Evolutionary conservation across 1,139 yeast genomes (phyloP).

Genomic region (Candida freyschussii): DNA sequence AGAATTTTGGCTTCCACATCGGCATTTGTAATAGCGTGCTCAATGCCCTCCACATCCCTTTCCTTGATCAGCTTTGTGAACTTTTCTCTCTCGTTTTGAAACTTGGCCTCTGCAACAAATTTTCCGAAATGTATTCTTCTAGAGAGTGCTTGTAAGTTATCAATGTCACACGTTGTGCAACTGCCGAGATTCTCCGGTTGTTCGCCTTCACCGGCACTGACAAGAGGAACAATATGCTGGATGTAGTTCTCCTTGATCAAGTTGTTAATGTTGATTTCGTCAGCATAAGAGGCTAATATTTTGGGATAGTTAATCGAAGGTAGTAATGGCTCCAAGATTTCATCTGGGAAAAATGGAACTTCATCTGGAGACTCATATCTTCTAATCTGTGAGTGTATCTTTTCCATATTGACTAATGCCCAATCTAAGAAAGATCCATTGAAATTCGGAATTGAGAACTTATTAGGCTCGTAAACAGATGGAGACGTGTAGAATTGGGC

Average conservation of each 20-base stretch:
- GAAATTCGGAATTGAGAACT: slow-evolving; percentile 58
- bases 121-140: slow-evolving; percentile 95
- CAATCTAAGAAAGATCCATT: slow-evolving; percentile 85
- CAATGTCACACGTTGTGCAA: slow-evolving; percentile 80
- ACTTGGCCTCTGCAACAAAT: slow-evolving; percentile 95
- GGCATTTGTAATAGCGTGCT: slow-evolving; percentile 74
- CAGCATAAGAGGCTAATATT: slow-evolving; percentile 66
- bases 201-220: slow-evolving; percentile 66
- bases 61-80: slow-evolving; percentile 62
- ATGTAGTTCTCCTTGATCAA: slow-evolving; percentile 67
- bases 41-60: slow-evolving; percentile 68
- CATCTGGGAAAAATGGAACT: slow-evolving; percentile 79
- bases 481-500: slow-evolving; percentile 81
- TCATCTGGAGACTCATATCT: slow-evolving; percentile 95
- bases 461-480: slow-evolving; percentile 61
- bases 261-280: slow-evolving; percentile 71
- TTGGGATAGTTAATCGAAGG: slow-evolving; percentile 79
- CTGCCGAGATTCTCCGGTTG: slow-evolving; percentile 86
- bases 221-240: slow-evolving; percentile 63
- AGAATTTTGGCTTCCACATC: slow-evolving; percentile 84
- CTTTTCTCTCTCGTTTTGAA: slow-evolving; percentile 56
- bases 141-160: slow-evolving; percentile 81
- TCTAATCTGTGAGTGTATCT: slow-evolving; percentile 76
- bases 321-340: slow-evolving; percentile 60
- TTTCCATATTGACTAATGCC: slow-evolving; percentile 73